Evolutionary conservation across 176 grass and related monocot species (phyloP).

Genomic region (Microstegium vimineum): DNA sequence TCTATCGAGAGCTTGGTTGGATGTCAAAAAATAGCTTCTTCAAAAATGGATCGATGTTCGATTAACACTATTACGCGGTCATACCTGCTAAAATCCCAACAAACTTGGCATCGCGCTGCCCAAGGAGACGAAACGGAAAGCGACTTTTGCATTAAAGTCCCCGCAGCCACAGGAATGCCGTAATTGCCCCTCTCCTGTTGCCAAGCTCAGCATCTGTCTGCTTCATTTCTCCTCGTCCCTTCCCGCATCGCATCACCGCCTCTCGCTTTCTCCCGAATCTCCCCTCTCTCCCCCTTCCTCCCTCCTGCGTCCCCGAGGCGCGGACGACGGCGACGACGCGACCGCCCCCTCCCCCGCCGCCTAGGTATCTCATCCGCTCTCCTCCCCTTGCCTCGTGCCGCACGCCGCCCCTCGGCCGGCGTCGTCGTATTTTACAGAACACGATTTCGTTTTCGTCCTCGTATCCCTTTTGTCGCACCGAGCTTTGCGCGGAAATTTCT

Average conservation of each 20-base stretch:
- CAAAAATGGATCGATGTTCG: too few relatives aligned
- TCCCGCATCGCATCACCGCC: constrained; percentile 30
- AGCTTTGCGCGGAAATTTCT: not conserved
- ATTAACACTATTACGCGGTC: not conserved
- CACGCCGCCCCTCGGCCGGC: not conserved
- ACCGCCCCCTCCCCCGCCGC: not conserved
- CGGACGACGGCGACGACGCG: not conserved
- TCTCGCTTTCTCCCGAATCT: constrained; percentile 36
- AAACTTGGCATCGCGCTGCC: not conserved
- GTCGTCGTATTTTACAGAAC: not conserved
- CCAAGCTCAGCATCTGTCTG: not conserved
- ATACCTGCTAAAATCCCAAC: not conserved
- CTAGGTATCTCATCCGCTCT: not conserved
- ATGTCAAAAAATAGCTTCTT: not conserved
- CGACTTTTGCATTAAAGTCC: not conserved
- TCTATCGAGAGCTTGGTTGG: too few relatives aligned
- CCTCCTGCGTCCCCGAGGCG: constrained; percentile 11
- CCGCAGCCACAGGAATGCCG: not conserved
- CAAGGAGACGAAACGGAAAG: not conserved
- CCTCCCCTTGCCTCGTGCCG: not conserved
- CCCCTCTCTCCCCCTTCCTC: not conserved
- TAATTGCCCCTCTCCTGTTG: not conserved
- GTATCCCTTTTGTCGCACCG: too few relatives aligned
- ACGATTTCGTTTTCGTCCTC: not conserved
- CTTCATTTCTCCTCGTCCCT: constrained; percentile 43